phyloP scores from a whole-genome alignment of 371 early-diverging fungal species.

The Mortierella sp. region DNA sequence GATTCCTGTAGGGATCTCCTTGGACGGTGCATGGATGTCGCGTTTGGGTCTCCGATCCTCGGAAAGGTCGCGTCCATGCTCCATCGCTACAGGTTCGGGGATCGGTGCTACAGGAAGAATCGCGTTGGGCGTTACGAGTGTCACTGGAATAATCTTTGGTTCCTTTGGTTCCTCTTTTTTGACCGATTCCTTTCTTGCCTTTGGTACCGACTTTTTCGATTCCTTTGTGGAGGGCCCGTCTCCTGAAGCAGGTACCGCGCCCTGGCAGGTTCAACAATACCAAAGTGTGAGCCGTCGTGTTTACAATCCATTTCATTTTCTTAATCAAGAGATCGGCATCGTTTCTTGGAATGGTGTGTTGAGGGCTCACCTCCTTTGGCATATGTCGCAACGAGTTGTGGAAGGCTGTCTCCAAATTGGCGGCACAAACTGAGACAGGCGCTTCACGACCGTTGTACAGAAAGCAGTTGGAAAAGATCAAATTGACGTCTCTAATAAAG shows the following conservation, averaged over 20 bases:
- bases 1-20: conserved; percentile 23
- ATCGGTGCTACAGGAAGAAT: conserved; percentile 4
- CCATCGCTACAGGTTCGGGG: conserved; percentile 2
- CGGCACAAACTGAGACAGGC: conserved; percentile 80
- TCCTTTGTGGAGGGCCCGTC: conserved; percentile 32
- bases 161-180: conserved; percentile 36
- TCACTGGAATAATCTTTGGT: conserved; percentile 23
- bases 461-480: conserved; percentile 90
- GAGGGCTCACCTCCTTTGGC: conserved; percentile 56
- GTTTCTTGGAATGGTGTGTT: too few relatives aligned
- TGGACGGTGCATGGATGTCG: conserved; percentile 75
- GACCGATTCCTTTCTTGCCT: conserved; percentile 38
- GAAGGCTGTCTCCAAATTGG: conserved; percentile 80
- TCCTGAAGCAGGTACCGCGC: conserved; percentile 6
- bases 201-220: conserved; percentile 16
- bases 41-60: conserved; percentile 76
- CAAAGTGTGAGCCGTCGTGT: neutral
- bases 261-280: neutral
- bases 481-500: conserved; percentile 80
- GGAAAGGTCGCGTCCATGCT: conserved; percentile 31
- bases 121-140: conserved; percentile 41
- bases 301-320: neutral
- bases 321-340: neutral
- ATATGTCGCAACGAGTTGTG: conserved; percentile 74
- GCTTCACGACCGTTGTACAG: conserved; percentile 90